Base-by-base conservation (phyloP, 106 monocot genomes). In the Phalaenopsis aphrodite region DNA sequence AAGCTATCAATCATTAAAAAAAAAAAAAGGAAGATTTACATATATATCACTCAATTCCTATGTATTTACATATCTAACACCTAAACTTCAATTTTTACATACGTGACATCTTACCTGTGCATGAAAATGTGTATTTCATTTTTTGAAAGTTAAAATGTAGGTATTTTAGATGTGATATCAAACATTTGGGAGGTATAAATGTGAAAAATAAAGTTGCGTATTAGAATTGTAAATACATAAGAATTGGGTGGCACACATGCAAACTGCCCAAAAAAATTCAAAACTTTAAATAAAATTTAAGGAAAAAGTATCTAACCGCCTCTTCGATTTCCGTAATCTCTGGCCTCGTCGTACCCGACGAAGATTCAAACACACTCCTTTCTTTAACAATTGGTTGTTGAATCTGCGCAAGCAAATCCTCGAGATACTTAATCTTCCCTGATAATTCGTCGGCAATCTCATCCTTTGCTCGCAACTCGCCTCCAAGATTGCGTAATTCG, bases 241-340 rank as follows among this genome's bases (percentile, higher is more conserved):
- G 30, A 30, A 0, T 30, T 30, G 30, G 30, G 30, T 0, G 30
- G 30, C 0, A 30, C 30, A 30, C 30, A 30, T 30, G 30, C 30
- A 30, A 30, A 30, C 30, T 30, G 0, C 30, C 30, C 1, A 45
- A 45, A 74, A 43, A 6, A 45, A 45, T 43, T 2, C 2, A 74
- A 74, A 5, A 2, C 12, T 42, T 74, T 18, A 74, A 74, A 74
- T 43, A 42, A 74, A 1, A 74, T 43, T 21, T 19, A 43, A 19
- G 12, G 39, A 23, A 41, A 66, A 17, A 69, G 1, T 38, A 23
- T 42, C 79, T 78, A 87, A 97, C 94, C 89, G 71, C 76, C 83
- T 94, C 98, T 85, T 94, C 92, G 84, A 91, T 88, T 84, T 98
- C 94, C 84, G 87, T 86, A 86, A 93, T 91, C 86, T 96, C 93